Base-by-base conservation (phyloP, 305 asterid species). In the Petunia hybrid region DNA sequence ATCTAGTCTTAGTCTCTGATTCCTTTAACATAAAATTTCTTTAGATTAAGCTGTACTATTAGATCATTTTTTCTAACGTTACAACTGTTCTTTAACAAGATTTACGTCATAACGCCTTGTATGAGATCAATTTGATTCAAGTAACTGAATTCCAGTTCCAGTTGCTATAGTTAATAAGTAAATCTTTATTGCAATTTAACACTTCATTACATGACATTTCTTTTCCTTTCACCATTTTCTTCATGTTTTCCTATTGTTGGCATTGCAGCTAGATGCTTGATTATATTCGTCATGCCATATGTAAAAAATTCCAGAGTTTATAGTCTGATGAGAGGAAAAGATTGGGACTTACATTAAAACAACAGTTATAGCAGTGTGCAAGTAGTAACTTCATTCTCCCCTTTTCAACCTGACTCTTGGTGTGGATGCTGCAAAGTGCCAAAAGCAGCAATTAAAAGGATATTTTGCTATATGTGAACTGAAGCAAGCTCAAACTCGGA, bases 291-390 rank as follows among this genome's bases (percentile, higher is more conserved):
- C 36, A 43, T 16, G 76, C 76, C 39, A 43, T 8, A 39, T n/a
- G 40, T 42, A 8, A n/a, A 41, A 68, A 14, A 67, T 67, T 14
- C 56, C 76, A 43, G 16, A 41, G 56, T 46, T 42, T 38, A 68
- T 68, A 42, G 40, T 68, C 56, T 68, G 43, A 68, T 16, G 56
- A 68, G 76, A 68, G 76, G 76, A 68, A 5, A 68, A 43, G 56
- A 41, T 16, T 38, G 56, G 16, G 39, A 42, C 39, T 68, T 51
- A 42, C 56, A 68, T n/a, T 42, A 55, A 42, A 68, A n/a, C 75
- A 42, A 68, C 76, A 16, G 56, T 68, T 42, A 8, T 8, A 7
- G n/a, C 43, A 68, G n/a, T 16, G 8, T 8, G 56, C 76, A 68
- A 42, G 56, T 42, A 41, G 41, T 42, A 39, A 68, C n/a, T 68